Evolutionary conservation across 805 yeast genomes (phyloP).

Genomic region (Ogataea philodendri): DNA sequence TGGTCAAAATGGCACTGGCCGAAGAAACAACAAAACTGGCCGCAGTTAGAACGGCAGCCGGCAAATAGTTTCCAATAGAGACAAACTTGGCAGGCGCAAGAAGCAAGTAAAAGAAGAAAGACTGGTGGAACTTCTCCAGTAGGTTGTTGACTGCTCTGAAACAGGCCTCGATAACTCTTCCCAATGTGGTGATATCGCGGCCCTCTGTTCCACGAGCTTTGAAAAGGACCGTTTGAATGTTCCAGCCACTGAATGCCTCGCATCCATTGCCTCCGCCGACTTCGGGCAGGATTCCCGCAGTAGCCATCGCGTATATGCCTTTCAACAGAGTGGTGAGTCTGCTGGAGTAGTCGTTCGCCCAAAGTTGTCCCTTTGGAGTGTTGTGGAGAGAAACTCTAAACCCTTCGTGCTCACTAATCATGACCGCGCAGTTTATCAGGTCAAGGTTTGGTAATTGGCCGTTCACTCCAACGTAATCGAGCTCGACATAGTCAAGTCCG

Average conservation of each 20-base stretch:
- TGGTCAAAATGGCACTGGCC: conserved; percentile 51
- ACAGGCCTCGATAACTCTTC: conserved; percentile 83
- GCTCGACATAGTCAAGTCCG: conserved; percentile 68
- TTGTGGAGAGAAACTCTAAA: conserved; percentile 67
- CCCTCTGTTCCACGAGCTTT: conserved; percentile 56
- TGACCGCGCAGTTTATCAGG: conserved; percentile 76
- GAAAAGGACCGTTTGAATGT: conserved; percentile 84
- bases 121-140: conserved; percentile 94
- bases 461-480: conserved; percentile 82
- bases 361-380: conserved; percentile 44
- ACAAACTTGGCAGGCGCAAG: conserved; percentile 78
- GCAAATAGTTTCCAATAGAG: conserved; percentile 90
- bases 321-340: conserved; percentile 57
- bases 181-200: conserved; percentile 84
- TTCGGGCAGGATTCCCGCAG: conserved; percentile 55
- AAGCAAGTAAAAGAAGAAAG: conserved; percentile 87
- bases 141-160: conserved; percentile 88
- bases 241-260: conserved; percentile 95
- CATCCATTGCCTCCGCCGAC: conserved; percentile 52
- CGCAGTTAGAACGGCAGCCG: conserved; percentile 74
- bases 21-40: conserved; percentile 69
- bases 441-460: conserved; percentile 97
- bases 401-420: conserved; percentile 72
- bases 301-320: conserved; percentile 67
- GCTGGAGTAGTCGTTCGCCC: conserved; percentile 47